Percentiles rank a stretch among this genome's conserved stretches.
These are phyloP conservation scores for Phytophthora rubi DNA, from an alignment of 352 stramenopile genomes.

Conservation along the genomic window DNA sequence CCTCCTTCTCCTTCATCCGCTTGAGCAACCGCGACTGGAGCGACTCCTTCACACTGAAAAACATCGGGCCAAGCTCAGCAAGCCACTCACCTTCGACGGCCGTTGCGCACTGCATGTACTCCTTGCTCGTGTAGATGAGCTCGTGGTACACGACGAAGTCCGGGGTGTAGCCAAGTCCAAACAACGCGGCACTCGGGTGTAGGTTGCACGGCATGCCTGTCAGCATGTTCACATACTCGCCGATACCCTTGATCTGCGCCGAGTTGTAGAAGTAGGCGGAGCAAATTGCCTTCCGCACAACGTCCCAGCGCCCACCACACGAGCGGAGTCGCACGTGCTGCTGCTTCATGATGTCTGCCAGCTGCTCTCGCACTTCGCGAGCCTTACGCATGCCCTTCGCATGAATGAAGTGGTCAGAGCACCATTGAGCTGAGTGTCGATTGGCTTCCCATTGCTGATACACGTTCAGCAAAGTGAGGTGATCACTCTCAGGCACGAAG, in stretches of 20 bases:
- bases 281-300: conserved; percentile 98
- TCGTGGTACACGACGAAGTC: conserved; percentile 99
- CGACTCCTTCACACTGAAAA: conserved; percentile 98
- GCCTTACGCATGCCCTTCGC: conserved; percentile 94
- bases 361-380: conserved; percentile 93
- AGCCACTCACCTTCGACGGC: conserved; percentile 99
- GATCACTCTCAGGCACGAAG: conserved; percentile 98
- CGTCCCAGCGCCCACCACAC: conserved; percentile 95
- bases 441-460: conserved; percentile 96
- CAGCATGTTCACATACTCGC: conserved; percentile 99
- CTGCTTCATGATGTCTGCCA: conserved; percentile 99
- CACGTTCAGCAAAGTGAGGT: conserved; percentile 97
- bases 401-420: conserved; percentile 97
- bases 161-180: conserved; percentile 98
- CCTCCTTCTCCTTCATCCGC: conserved; percentile 86
- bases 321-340: conserved; percentile 92
- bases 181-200: conserved; percentile 97
- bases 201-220: conserved; percentile 97
- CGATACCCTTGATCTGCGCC: conserved; percentile 99
- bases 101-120: conserved; percentile 98
- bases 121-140: conserved; percentile 99
- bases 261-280: conserved; percentile 99
- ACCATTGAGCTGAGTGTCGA: conserved; percentile 96
- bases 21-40: conserved; percentile 94
- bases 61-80: conserved; percentile 99